phyloP scores from a whole-genome alignment of 441 rosid genomes.

The Populus hybrid region DNA sequence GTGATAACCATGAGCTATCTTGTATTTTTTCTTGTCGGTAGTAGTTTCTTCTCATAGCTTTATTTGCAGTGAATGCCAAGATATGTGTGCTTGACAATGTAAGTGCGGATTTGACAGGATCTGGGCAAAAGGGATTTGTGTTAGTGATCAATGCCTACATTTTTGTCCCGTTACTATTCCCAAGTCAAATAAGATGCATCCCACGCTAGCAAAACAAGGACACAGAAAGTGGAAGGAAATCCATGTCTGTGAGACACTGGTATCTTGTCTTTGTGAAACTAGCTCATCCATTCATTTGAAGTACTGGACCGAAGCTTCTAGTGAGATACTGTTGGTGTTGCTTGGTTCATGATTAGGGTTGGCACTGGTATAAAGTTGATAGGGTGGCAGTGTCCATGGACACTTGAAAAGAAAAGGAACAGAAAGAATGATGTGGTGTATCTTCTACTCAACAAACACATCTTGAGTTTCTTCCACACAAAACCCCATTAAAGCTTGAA shows the following conservation, averaged over 20 bases:
- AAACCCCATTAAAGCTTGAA: constrained; percentile 14
- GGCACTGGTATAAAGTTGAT: constrained; percentile 10
- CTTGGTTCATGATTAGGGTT: constrained; percentile 12
- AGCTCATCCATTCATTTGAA: not conserved
- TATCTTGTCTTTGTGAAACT: not conserved
- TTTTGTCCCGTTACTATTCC: not conserved
- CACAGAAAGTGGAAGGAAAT: not conserved
- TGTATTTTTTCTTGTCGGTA: not conserved
- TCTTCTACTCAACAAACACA: constrained; percentile 17
- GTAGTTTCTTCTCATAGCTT: not conserved
- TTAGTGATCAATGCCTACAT: no score
- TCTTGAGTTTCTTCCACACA: constrained; percentile 22
- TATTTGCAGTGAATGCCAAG: not conserved
- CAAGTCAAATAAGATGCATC: not conserved
- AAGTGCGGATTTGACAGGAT: not conserved
- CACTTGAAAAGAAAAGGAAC: not conserved
- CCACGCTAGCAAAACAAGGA: not conserved
- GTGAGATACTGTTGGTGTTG: constrained; percentile 4
- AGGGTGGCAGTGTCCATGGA: not conserved
- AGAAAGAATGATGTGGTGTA: constrained; percentile 22
- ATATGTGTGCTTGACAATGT: not conserved
- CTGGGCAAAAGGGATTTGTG: not conserved
- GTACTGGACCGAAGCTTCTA: constrained; percentile 11
- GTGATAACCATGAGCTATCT: not conserved
- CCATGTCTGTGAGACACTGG: not conserved